Percentiles rank a stretch among this genome's conserved stretches.
Evolutionary conservation across 768 basidiomycete genomes (phyloP).

Genomic region (Boletus insuetus): DNA sequence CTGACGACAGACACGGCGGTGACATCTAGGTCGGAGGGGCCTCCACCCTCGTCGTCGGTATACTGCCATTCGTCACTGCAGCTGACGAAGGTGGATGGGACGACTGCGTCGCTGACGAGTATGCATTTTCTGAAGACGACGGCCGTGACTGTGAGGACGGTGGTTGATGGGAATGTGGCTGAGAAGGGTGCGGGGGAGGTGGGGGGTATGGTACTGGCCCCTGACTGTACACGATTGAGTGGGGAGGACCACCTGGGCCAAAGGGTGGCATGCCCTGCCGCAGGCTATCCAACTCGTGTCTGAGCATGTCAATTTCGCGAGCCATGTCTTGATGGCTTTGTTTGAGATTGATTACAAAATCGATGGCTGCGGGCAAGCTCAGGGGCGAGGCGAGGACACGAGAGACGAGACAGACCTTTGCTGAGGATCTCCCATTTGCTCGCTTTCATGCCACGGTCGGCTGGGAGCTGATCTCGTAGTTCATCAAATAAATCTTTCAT

Average conservation of each 20-base stretch:
- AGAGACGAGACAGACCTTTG: slow-evolving; percentile 61
- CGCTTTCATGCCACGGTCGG: slow-evolving; percentile 91
- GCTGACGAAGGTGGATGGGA: slow-evolving; percentile 28
- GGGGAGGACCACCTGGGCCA: slow-evolving; percentile 45
- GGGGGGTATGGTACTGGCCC: slow-evolving; percentile 47
- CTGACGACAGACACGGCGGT: slow-evolving; percentile 2
- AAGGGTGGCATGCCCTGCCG: slow-evolving; percentile 60
- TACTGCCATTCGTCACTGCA: slow-evolving; percentile 39
- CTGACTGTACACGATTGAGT: slow-evolving; percentile 51
- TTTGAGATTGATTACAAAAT: slow-evolving; percentile 81
- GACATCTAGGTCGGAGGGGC: slow-evolving; percentile 35
- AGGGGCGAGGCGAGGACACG: neutral
- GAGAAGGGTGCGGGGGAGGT: slow-evolving; percentile 41
- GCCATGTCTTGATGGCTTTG: slow-evolving; percentile 72
- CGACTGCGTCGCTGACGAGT: slow-evolving; percentile 39
- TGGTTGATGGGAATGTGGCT: slow-evolving; percentile 32
- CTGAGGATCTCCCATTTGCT: slow-evolving; percentile 99
- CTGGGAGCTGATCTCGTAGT: slow-evolving; percentile 86
- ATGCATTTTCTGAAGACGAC: slow-evolving; percentile 59
- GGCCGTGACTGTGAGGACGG: slow-evolving; percentile 50
- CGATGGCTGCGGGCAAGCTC: slow-evolving; percentile 59
- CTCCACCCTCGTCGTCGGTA: slow-evolving; percentile 42
- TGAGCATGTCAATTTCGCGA: slow-evolving; percentile 74
- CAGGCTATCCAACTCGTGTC: slow-evolving; percentile 66
- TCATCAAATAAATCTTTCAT: slow-evolving; percentile 99